Evolutionary conservation across 1,139 yeast species (phyloP).

Genomic region (Starmera stellimalicola): DNA sequence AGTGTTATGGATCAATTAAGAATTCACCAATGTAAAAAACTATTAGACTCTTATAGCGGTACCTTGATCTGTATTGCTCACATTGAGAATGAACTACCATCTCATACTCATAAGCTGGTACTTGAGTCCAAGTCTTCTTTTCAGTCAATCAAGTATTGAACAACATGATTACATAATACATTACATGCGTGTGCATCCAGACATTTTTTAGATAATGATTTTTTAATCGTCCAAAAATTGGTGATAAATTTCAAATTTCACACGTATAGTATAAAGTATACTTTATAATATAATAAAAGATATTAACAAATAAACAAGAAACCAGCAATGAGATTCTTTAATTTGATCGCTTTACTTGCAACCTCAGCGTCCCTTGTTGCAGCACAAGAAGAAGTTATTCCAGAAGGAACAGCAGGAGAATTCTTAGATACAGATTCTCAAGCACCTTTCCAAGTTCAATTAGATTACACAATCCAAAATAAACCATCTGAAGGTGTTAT

Average conservation of each 20-base stretch:
- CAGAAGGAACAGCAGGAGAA: constrained; percentile 9
- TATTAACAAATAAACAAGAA: background rate
- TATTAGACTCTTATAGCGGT: constrained; percentile 55
- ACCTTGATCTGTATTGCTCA: constrained; percentile 78
- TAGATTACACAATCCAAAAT: constrained; percentile 33
- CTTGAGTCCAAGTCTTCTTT: no score
- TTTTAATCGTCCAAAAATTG: no score
- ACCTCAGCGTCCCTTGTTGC: constrained; percentile 5
- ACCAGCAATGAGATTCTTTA: constrained; percentile 1
- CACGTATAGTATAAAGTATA: no score
- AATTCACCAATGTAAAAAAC: constrained; percentile 53
- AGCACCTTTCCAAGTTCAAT: constrained; percentile 25
- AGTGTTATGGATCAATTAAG: constrained; percentile 77
- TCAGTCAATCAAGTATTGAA: no score
- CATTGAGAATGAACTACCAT: constrained; percentile 53
- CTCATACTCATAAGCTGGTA: no score
- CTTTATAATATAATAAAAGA: no score
- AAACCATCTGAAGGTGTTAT: constrained; percentile 31
- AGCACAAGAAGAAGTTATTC: constrained; percentile 7
- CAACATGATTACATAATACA: no score
- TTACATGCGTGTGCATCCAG: no score
- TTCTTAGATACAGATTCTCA: constrained; percentile 13
- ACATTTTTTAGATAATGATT: no score
- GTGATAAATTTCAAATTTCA: no score
- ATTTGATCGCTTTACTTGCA: constrained; percentile 5